Percentiles rank a stretch among this genome's conserved stretches.
Conservation (phyloP, 495 filamentous ascomycete species). For the Xylaria acuta region DNA sequence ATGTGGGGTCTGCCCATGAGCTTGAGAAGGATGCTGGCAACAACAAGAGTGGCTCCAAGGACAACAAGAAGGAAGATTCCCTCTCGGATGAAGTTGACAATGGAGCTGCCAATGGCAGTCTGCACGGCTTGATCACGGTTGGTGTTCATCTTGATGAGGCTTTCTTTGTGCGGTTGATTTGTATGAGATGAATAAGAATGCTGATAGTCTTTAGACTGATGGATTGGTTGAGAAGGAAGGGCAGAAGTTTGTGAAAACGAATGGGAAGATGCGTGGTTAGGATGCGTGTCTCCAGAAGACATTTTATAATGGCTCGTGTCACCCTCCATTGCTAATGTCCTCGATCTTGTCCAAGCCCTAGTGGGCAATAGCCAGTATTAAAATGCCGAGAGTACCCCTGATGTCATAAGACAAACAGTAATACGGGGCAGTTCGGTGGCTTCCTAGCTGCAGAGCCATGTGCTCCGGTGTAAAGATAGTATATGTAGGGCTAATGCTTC, state of each 20-base stretch:
- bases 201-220: slow-evolving; percentile 1
- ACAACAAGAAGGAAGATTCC: slow-evolving; percentile 26
- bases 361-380: background rate
- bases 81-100: slow-evolving; percentile 6
- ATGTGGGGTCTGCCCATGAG: background rate
- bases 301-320: background rate
- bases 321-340: slow-evolving; percentile 10
- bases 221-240: background rate
- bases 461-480: background rate
- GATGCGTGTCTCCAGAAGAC: background rate
- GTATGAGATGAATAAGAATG: background rate
- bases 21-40: background rate
- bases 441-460: background rate
- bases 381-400: background rate
- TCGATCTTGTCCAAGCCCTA: background rate
- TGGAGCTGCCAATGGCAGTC: slow-evolving; percentile 1
- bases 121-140: slow-evolving; percentile 9
- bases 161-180: slow-evolving; percentile 5
- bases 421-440: background rate
- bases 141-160: slow-evolving; percentile 18
- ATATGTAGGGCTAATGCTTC: background rate
- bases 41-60: slow-evolving; percentile 28
- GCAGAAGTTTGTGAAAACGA: background rate
- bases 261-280: background rate
- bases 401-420: background rate